A percentile compares a stretch with the other conserved stretches of the same genome.
Conservation (phyloP, 2,329 filamentous ascomycete genomes). For the Zopfia rhizophila region DNA sequence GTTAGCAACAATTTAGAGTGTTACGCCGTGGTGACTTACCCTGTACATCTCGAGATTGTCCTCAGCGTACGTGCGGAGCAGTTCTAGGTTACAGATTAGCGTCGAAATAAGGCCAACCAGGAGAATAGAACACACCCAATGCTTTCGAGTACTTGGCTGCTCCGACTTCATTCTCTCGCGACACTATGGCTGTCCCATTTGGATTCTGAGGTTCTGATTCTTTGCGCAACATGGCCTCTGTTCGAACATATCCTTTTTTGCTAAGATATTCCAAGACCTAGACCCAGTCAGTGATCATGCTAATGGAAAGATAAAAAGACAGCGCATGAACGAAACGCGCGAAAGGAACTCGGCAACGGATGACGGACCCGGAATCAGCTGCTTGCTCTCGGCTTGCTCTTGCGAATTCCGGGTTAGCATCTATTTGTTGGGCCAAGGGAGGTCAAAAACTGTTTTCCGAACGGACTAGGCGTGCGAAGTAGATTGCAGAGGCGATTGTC, state of each 20-base stretch:
- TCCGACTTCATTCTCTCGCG: conserved; percentile 72
- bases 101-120: background rate
- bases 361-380: too few relatives aligned
- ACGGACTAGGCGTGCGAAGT: too few relatives aligned
- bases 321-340: too few relatives aligned
- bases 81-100: conserved; percentile 53
- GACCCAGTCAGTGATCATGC: background rate
- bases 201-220: conserved; percentile 87
- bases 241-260: conserved; percentile 93
- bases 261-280: conserved; percentile 93
- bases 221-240: conserved; percentile 90
- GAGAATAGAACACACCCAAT: conserved; percentile 61
- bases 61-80: conserved; percentile 85
- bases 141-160: conserved; percentile 81
- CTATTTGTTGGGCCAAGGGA: too few relatives aligned
- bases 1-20: conserved; percentile 10
- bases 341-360: too few relatives aligned
- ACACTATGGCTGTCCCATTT: conserved; percentile 79
- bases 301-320: background rate
- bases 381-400: too few relatives aligned
- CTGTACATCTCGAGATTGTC: conserved; percentile 93
- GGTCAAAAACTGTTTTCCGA: too few relatives aligned
- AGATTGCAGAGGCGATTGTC: too few relatives aligned
- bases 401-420: too few relatives aligned
- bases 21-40: conserved; percentile 69